A percentile compares a stretch with the other conserved stretches of the same genome.
Conservation (phyloP, 2,329 filamentous ascomycete genomes). For the Pyrenochaeta sp. region DNA sequence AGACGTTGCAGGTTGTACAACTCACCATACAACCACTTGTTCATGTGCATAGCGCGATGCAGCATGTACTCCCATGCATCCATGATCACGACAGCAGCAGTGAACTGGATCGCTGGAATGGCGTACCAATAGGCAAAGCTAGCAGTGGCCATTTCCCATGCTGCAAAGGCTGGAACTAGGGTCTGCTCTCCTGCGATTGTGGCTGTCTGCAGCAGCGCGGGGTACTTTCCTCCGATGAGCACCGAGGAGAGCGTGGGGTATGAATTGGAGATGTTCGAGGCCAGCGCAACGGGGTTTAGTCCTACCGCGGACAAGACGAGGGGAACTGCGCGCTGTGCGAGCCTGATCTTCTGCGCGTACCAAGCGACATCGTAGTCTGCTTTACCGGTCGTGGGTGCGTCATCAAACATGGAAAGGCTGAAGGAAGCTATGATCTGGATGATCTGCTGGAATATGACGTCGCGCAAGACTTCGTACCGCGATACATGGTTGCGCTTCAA, state of each 20-base stretch:
- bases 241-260: slow-evolving; percentile 79
- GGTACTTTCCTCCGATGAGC: slow-evolving; percentile 82
- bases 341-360: slow-evolving; percentile 84
- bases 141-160: slow-evolving; percentile 80
- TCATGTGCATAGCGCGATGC: slow-evolving; percentile 96
- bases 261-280: slow-evolving; percentile 74
- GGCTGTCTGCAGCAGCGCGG: slow-evolving; percentile 70
- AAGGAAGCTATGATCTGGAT: slow-evolving; percentile 81
- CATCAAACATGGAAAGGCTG: slow-evolving; percentile 75
- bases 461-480: slow-evolving; percentile 83
- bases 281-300: slow-evolving; percentile 77
- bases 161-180: slow-evolving; percentile 75
- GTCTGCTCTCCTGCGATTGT: slow-evolving; percentile 60
- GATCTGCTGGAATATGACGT: slow-evolving; percentile 90
- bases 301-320: slow-evolving; percentile 74
- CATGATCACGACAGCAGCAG: slow-evolving; percentile 76
- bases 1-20: slow-evolving; percentile 27
- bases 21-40: slow-evolving; percentile 95
- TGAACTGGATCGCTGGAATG: slow-evolving; percentile 80
- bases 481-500: slow-evolving; percentile 85
- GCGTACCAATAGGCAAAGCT: slow-evolving; percentile 80
- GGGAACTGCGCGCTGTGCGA: slow-evolving; percentile 82
- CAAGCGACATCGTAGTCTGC: slow-evolving; percentile 87
- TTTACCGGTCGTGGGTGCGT: slow-evolving; percentile 75
- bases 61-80: slow-evolving; percentile 99